Evolutionary conservation across 805 yeast genomes (phyloP), one percentile per base, ranked within the genome.

Genomic region (Teunomyces atbi): DNA sequence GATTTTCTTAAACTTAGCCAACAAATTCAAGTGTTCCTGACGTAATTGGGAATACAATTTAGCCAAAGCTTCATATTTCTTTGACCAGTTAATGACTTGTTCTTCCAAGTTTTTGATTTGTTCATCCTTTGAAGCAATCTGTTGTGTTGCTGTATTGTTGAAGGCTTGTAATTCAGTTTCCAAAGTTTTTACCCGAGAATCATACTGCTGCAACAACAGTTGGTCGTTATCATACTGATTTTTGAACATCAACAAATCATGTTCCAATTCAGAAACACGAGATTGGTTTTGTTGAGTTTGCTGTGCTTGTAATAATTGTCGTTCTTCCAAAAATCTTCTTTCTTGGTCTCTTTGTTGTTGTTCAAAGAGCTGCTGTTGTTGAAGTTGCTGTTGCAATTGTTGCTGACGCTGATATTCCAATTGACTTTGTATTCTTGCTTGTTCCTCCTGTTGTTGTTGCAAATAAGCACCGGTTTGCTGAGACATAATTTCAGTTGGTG

Each of bases 201-300:
- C 97, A 61, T 91, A 91, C 63, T 89, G 96, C 62, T 85, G 89
- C 45, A 91, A 74, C 69, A 91, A 71, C 53, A 81, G 73, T 62
- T 89, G 96, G 61, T 89, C 96, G 55, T 83, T 86, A 54, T 90
- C 96, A 58, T 86, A 88, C 58, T 89, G 96, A 30, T 84, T 87
- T 53, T 83, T 79, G 53, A 89, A 71, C 52, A 83, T 79, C 32
- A 87, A 69, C 41, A 91, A 65, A 61, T 90, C 96, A 55, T 89
- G 84, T 62, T 90, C 96, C 45, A 88, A 71, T 53, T 87, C 91
- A 0, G 91, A 82, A 27, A 83, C 88, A 50, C 88, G 76, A 23
- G 90, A 89, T 59, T 86, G 88, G 6, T 85, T 83, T 55, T 86
- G 91, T 45, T 79, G 78, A 44, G 86, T 86, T 49, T 81, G 69